phyloP scores from a whole-genome alignment of 1,284 basidiomycete genomes.

The Tilletia caries region DNA sequence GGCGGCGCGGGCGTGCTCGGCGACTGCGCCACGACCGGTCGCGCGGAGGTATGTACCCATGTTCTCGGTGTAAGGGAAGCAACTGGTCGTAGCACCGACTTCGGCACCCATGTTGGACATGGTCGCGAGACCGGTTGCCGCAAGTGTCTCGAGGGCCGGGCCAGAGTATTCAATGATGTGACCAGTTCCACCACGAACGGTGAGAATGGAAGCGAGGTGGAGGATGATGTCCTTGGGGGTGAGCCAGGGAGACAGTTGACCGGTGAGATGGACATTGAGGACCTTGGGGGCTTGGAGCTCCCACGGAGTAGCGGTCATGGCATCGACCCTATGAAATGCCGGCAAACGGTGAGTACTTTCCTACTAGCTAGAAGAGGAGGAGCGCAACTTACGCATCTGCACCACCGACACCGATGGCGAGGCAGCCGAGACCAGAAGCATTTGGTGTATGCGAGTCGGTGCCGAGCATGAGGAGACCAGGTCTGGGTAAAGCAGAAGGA shows the following conservation, averaged over 20 bases:
- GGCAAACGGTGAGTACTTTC: neutral
- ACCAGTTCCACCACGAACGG: conserved; percentile 94
- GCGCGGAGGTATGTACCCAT: conserved; percentile 88
- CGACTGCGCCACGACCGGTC: conserved; percentile 83
- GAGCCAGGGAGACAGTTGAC: conserved; percentile 83
- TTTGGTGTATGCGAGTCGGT: conserved; percentile 97
- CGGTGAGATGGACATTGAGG: conserved; percentile 77
- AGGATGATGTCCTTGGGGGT: conserved; percentile 96
- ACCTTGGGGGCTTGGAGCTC: conserved; percentile 91
- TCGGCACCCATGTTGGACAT: conserved; percentile 99
- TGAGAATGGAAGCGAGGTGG: conserved; percentile 87
- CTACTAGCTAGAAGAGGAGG: neutral
- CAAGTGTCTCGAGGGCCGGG: conserved; percentile 82
- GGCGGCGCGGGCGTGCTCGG: conserved; percentile 80
- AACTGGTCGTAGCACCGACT: conserved; percentile 95
- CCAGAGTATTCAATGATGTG: conserved; percentile 97
- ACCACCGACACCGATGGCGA: conserved; percentile 97
- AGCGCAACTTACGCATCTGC: conserved; percentile 69
- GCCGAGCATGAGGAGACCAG: conserved; percentile 62
- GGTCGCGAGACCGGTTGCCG: conserved; percentile 91
- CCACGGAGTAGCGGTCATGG: conserved; percentile 97
- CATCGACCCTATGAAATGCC: conserved; percentile 67
- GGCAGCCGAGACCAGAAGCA: conserved; percentile 92
- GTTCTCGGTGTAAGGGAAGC: conserved; percentile 83
- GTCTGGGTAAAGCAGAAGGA: too few species aligned